Conservation (phyloP, 1,284 basidiomycete genomes). For the Rhodofomes roseus region DNA sequence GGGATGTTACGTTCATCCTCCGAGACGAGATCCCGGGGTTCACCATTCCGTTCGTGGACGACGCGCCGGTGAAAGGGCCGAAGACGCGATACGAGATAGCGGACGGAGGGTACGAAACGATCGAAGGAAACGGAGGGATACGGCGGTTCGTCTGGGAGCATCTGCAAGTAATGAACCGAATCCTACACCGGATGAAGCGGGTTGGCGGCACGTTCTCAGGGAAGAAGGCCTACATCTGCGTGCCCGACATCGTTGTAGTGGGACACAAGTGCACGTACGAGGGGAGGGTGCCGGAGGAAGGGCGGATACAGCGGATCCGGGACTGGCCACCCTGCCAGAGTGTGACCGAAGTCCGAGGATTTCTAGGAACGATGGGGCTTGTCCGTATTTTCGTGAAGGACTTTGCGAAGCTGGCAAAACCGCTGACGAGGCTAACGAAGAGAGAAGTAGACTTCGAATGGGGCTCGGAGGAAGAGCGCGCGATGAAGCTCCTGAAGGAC, state of each 20-base stretch:
- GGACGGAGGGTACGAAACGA: not conserved
- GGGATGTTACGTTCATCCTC: constrained; percentile 31
- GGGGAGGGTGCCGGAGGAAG: constrained; percentile 21
- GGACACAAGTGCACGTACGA: constrained; percentile 25
- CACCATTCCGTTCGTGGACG: constrained; percentile 1
- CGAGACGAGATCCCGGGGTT: constrained; percentile 26
- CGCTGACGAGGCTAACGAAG: constrained; percentile 12
- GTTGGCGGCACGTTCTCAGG: constrained; percentile 19
- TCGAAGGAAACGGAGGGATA: constrained; percentile 17
- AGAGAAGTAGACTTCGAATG: constrained; percentile 17
- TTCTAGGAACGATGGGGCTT: constrained; percentile 14
- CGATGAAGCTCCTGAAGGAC: constrained; percentile 21
- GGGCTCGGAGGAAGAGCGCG: constrained; percentile 12
- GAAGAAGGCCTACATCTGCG: constrained; percentile 15
- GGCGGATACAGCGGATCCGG: constrained; percentile 15
- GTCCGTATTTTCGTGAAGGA: constrained; percentile 14
- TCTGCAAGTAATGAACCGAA: constrained; percentile 24
- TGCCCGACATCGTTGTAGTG: constrained; percentile 20
- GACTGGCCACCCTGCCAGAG: constrained; percentile 17
- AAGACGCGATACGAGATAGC: constrained; percentile 10
- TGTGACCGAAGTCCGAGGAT: constrained; percentile 12
- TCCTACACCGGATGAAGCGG: constrained; percentile 27
- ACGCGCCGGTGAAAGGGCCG: not conserved
- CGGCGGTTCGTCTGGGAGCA: constrained; percentile 31
- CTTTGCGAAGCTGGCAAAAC: constrained; percentile 4